Conservation (phyloP, 768 basidiomycete genomes). For the Leccinum obscurum region DNA sequence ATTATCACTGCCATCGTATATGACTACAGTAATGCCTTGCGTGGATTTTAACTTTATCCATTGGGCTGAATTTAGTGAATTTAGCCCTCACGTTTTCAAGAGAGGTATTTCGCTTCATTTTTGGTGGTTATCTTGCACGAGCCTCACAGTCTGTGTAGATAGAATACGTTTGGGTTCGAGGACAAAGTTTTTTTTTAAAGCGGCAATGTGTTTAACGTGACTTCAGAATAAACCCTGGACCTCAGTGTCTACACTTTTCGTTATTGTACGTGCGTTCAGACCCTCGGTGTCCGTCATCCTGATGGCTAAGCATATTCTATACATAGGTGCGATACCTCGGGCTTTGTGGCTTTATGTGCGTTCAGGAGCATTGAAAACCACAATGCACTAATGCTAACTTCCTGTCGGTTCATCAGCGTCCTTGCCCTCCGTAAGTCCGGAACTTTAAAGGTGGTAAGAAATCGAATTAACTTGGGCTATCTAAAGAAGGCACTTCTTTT, state of each 20-base stretch:
- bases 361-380: not conserved
- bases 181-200: not conserved
- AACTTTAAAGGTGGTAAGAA: not conserved
- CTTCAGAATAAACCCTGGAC: slow-evolving; percentile 10
- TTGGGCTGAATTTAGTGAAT: not conserved
- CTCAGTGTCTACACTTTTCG: slow-evolving; percentile 9
- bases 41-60: not conserved
- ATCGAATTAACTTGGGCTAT: not conserved
- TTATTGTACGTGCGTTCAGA: slow-evolving; percentile 13
- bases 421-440: not conserved
- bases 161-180: slow-evolving; percentile 17
- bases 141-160: not conserved
- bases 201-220: not conserved
- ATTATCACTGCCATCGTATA: not conserved
- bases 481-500: slow-evolving; percentile 11
- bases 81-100: slow-evolving; percentile 11
- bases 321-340: not conserved
- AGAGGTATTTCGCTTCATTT: slow-evolving; percentile 10
- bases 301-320: not conserved
- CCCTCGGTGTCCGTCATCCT: not conserved
- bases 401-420: not conserved
- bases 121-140: not conserved
- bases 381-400: not conserved
- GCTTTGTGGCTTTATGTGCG: not conserved
- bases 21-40: not conserved